These are phyloP conservation scores for Herpetomonas tarakana DNA, from an alignment of 208 protist species.

Conservation along the genomic window DNA sequence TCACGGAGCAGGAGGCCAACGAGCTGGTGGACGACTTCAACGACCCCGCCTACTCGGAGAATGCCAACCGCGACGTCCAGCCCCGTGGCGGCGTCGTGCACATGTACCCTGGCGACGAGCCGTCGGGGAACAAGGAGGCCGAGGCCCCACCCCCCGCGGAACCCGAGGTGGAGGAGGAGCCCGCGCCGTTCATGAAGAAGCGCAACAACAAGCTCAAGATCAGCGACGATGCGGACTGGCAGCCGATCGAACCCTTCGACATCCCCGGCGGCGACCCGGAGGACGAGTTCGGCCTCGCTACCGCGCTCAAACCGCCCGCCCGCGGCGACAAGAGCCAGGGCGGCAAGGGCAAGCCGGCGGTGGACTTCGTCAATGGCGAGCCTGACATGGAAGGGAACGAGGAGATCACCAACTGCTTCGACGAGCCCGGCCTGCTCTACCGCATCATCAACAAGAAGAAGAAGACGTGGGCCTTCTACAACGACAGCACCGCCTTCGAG, in stretches of 20 bases:
- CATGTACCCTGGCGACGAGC: conserved; percentile 5
- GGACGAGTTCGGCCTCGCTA: conserved; percentile 76
- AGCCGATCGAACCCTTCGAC: conserved; percentile 26
- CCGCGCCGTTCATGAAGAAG: conserved; percentile 50
- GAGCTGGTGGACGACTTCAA: neutral
- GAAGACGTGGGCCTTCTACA: conserved; percentile 88
- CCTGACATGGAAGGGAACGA: conserved; percentile 1
- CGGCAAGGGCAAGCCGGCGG: neutral
- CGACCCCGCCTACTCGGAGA: neutral
- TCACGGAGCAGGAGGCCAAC: conserved; percentile 7
- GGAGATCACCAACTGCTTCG: conserved; percentile 71
- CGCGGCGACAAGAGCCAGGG: conserved; percentile 1
- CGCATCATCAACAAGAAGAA: conserved; percentile 68
- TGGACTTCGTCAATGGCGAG: neutral
- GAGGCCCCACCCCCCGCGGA: conserved; percentile 11
- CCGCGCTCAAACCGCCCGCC: conserved; percentile 50
- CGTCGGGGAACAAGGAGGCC: conserved; percentile 6
- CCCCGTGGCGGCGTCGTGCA: neutral
- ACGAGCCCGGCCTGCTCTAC: conserved; percentile 79
- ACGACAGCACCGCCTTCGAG: conserved; percentile 77
- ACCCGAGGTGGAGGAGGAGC: conserved; percentile 13
- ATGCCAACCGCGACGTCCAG: conserved; percentile 1
- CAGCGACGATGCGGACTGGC: conserved; percentile 28
- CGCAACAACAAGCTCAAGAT: conserved; percentile 31
- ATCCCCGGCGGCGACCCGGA: conserved; percentile 51